Conservation (phyloP, 768 basidiomycete genomes). For the Cystobasidium onofrii region DNA sequence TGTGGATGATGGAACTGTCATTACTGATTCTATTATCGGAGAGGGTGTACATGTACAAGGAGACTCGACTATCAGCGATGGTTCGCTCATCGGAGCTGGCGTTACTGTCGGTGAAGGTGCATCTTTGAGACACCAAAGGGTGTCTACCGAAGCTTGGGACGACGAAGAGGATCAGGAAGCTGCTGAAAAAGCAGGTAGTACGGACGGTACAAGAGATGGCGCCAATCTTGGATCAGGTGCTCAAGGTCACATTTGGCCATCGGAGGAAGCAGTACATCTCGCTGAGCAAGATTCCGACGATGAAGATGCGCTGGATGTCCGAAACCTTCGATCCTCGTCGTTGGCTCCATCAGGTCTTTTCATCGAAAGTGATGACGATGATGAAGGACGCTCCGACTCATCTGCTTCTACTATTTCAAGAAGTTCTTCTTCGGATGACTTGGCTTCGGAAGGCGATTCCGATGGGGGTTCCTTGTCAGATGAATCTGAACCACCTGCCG, state of each 20-base stretch:
- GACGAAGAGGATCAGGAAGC: slow-evolving; percentile 6
- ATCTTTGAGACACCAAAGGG: slow-evolving; percentile 45
- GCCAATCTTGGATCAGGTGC: background rate
- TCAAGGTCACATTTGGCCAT: slow-evolving; percentile 30
- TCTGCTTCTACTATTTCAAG: slow-evolving; percentile 7
- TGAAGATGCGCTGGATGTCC: slow-evolving; percentile 8
- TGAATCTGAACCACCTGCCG: slow-evolving; percentile 30
- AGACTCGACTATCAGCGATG: slow-evolving; percentile 58
- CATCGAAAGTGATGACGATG: slow-evolving; percentile 6
- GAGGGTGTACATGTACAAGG: slow-evolving; percentile 64
- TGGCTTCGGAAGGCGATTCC: slow-evolving; percentile 1
- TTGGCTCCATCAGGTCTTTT: background rate
- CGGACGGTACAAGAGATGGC: background rate
- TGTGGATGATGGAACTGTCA: slow-evolving; percentile 61
- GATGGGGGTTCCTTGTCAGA: background rate
- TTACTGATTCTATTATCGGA: slow-evolving; percentile 74
- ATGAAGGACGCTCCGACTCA: background rate
- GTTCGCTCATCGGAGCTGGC: slow-evolving; percentile 72
- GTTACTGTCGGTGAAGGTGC: slow-evolving; percentile 71
- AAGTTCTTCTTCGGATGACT: slow-evolving; percentile 23
- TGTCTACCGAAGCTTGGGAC: slow-evolving; percentile 32
- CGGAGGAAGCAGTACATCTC: background rate
- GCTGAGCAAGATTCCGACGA: slow-evolving; percentile 34
- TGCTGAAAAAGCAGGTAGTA: background rate
- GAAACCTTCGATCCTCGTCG: slow-evolving; percentile 8